Base-by-base conservation (phyloP, 768 basidiomycete species). In the Pulveroboletus sp. region DNA sequence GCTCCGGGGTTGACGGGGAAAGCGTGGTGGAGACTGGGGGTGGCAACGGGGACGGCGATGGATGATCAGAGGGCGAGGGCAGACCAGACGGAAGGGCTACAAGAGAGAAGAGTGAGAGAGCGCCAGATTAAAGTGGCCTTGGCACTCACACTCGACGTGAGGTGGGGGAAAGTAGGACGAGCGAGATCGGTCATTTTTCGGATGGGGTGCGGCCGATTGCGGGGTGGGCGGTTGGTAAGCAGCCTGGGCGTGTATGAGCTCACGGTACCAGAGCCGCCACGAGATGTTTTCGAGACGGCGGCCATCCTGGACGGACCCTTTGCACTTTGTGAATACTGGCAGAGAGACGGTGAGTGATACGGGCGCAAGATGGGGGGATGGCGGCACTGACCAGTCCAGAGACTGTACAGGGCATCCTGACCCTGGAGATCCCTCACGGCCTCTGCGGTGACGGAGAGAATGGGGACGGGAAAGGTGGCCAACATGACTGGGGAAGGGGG, bases 281-380 rank as follows among this genome's bases (percentile, higher is more conserved):
- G 87, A 83, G 45, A 94, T 84, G 60, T 94, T 92, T 69, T 94
- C 91, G 24, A 93, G 76, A 24, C 91, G 71, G 6, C 73, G 76
- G n/a, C 92, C 92, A 57, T 93, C 85, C 58, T 85, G 78, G 4
- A 94, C 71, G 2, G 82, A 82, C 55, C 80, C 77, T 66, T 88
- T 90, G 72, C 86, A 90, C 65, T 90, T 89, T 43, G 87, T 81
- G 60, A 94, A 91, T 7, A 94, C 91, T 90, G 57, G 41, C 44
- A 47, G 45, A 53, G 6, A 47, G 38, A 39, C 20, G 5, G 39
- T 53, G 13, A 59, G 58, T 32, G 21, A 33, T 20, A 37, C 19
- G 51, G 27, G 27, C 2, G 27, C 8, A 43, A 43, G 23, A 50
- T 19, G 43, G 2, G 16, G 47, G 27, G 34, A 44, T 21, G 51